phyloP scores from a whole-genome alignment of 108 stramenopile genomes.

The Cyclostephanos invisitatus region DNA sequence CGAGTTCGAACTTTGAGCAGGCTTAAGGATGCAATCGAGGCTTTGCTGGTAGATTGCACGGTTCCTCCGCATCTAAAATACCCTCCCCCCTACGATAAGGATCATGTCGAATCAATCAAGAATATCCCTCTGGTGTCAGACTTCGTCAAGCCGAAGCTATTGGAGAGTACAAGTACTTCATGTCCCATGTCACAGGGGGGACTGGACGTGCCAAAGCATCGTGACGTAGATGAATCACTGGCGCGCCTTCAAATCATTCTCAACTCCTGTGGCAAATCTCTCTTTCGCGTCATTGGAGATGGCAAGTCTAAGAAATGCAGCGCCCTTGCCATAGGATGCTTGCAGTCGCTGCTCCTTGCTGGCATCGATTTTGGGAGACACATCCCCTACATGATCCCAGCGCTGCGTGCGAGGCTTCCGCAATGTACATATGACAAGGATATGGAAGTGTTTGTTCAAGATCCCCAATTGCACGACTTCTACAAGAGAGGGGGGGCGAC shows the following conservation, averaged over 20 bases:
- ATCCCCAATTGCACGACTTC: conserved; percentile 48
- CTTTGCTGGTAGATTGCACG: conserved; percentile 18
- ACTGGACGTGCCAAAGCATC: conserved; percentile 5
- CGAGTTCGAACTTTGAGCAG: conserved; percentile 28
- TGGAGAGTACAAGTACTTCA: conserved; percentile 3
- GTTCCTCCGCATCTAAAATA: conserved; percentile 31
- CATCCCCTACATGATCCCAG: conserved; percentile 57
- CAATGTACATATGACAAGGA: conserved; percentile 52
- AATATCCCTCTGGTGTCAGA: conserved; percentile 49
- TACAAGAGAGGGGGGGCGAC: conserved; percentile 63
- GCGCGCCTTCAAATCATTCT: conserved; percentile 32
- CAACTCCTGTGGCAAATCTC: conserved; percentile 34
- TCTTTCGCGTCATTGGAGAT: conserved; percentile 35
- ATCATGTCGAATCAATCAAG: conserved; percentile 11
- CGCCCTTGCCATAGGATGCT: conserved; percentile 41
- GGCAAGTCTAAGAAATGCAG: conserved; percentile 49
- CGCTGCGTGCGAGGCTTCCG: conserved; percentile 48
- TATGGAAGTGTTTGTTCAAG: conserved; percentile 63
- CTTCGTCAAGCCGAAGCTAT: conserved; percentile 29
- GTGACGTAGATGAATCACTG: conserved; percentile 5
- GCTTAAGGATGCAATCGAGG: conserved; percentile 31
- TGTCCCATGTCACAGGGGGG: not conserved
- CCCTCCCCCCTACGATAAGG: conserved; percentile 45
- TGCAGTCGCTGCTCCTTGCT: conserved; percentile 36
- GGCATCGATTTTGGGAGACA: conserved; percentile 47